Conservation (phyloP, 345 rosid species). For the Eutrema yunnanense region DNA sequence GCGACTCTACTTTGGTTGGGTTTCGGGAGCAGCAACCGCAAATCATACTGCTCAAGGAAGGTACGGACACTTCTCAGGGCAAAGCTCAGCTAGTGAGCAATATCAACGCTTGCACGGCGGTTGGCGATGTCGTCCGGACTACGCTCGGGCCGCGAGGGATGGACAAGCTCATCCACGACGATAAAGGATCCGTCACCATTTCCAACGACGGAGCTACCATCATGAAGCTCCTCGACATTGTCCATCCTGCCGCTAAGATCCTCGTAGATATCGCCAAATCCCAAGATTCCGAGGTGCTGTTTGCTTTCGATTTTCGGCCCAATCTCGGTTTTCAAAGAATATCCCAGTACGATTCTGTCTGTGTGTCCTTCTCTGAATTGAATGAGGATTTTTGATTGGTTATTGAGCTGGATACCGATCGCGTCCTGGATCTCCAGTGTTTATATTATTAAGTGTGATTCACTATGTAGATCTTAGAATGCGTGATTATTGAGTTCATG, state of each 20-base stretch:
- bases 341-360: background rate
- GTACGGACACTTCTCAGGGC: slow-evolving; percentile 96
- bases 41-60: slow-evolving; percentile 96
- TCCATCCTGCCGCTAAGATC: slow-evolving; percentile 98
- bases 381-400: background rate
- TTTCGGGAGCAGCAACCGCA: slow-evolving; percentile 81
- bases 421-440: slow-evolving; percentile 3
- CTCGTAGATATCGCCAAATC: slow-evolving; percentile 99
- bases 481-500: background rate
- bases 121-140: slow-evolving; percentile 81
- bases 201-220: slow-evolving; percentile 99
- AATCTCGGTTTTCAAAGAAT: background rate
- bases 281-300: slow-evolving; percentile 85
- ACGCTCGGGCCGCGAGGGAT: slow-evolving; percentile 97
- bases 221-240: slow-evolving; percentile 92
- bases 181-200: slow-evolving; percentile 85
- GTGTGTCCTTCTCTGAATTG: background rate
- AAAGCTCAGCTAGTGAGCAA: slow-evolving; percentile 92
- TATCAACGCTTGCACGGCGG: slow-evolving; percentile 94
- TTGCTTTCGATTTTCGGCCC: background rate
- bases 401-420: background rate
- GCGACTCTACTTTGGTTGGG: background rate
- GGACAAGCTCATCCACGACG: slow-evolving; percentile 99
- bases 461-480: slow-evolving; percentile 11
- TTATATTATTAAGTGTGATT: background rate